Percentiles rank a stretch among this genome's conserved stretches.
Evolutionary conservation across 208 protist species (phyloP).

Genomic region (Crithidia expoeki): DNA sequence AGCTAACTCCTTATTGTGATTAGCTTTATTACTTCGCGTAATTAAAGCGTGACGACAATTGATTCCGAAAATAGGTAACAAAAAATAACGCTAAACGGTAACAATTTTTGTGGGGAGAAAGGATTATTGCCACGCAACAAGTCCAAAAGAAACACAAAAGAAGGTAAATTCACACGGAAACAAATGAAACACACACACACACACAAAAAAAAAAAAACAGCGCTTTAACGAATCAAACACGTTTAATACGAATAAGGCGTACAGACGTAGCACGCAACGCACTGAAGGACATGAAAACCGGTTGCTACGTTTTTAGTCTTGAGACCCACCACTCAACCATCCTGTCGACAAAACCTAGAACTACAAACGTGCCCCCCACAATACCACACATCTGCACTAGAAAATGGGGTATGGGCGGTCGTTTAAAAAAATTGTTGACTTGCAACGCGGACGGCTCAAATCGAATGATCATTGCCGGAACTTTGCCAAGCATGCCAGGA

Average conservation of each 20-base stretch:
- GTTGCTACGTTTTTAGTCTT: not conserved
- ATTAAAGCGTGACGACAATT: too few relatives aligned
- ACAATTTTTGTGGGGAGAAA: too few relatives aligned
- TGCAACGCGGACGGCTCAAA: constrained; percentile 78
- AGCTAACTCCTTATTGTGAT: too few relatives aligned
- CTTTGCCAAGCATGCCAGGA: constrained; percentile 31
- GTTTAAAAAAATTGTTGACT: constrained; percentile 75
- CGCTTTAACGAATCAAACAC: too few relatives aligned
- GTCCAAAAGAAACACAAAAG: too few relatives aligned
- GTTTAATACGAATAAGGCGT: too few relatives aligned
- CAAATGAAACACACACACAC: too few relatives aligned
- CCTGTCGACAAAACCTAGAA: constrained; percentile 75
- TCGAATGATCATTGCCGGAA: constrained; percentile 56
- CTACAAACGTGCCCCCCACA: constrained; percentile 87
- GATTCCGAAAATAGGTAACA: too few relatives aligned
- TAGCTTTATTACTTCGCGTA: too few relatives aligned
- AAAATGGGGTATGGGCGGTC: constrained; percentile 70
- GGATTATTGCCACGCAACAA: too few relatives aligned
- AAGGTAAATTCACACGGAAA: too few relatives aligned
- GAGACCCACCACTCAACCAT: constrained; percentile 33
- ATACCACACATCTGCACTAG: constrained; percentile 86
- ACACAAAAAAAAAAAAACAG: constrained; percentile 5
- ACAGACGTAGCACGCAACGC: not conserved
- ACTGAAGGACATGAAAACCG: not conserved
- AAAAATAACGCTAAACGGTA: too few relatives aligned